Evolutionary conservation across 1,284 basidiomycete genomes (phyloP).

Genomic region (Porogramme epimiltina): DNA sequence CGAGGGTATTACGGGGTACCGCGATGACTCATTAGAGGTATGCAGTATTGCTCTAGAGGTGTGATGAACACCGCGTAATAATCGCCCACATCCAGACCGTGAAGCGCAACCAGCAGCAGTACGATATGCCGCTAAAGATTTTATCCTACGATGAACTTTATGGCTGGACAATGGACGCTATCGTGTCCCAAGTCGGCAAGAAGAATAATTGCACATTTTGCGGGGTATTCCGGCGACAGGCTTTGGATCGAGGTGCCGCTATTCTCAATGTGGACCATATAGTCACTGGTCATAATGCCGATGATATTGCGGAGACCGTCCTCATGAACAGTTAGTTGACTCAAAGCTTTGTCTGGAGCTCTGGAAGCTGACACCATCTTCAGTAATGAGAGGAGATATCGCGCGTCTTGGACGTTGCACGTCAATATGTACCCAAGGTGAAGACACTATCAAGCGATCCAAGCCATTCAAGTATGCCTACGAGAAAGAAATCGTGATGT

Average conservation of each 20-base stretch:
- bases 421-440: constrained; percentile 89
- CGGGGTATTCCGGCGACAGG: constrained; percentile 95
- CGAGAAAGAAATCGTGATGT: constrained; percentile 99
- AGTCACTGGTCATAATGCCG: constrained; percentile 98
- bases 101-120: constrained; percentile 96
- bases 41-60: not conserved
- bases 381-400: constrained; percentile 97
- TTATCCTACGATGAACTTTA: constrained; percentile 96
- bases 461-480: constrained; percentile 99
- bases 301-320: constrained; percentile 98
- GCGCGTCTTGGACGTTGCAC: constrained; percentile 94
- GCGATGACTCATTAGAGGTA: constrained; percentile 96
- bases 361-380: constrained; percentile 8
- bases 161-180: constrained; percentile 99
- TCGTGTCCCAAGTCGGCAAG: constrained; percentile 92
- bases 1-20: constrained; percentile 97
- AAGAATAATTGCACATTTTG: constrained; percentile 99
- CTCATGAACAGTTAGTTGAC: constrained; percentile 94
- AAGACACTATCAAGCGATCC: constrained; percentile 93
- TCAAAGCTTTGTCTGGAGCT: not conserved
- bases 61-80: too few relatives aligned
- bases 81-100: constrained; percentile 71
- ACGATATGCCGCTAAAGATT: constrained; percentile 94
- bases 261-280: constrained; percentile 94
- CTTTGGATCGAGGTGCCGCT: constrained; percentile 92